Percentiles rank a stretch among this genome's conserved stretches.
phyloP scores from a whole-genome alignment of 2,329 filamentous ascomycete species.

The Thermomyces lanuginosus region DNA sequence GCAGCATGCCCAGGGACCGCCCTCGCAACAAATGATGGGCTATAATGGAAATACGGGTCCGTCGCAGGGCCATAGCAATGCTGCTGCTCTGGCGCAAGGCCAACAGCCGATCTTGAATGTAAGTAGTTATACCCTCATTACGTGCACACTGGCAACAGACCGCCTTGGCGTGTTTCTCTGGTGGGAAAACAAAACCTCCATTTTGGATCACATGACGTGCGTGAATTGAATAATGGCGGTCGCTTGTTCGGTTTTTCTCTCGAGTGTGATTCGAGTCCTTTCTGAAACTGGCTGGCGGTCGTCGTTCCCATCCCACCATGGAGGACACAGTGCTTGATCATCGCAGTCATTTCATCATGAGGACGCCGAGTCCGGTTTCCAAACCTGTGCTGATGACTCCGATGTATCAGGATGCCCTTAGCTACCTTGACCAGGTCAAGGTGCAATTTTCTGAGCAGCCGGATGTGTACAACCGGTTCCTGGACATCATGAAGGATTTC shows the following conservation, averaged over 20 bases:
- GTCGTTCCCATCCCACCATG: too few relatives aligned
- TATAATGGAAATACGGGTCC: slow-evolving; percentile 21
- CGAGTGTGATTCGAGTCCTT: too few relatives aligned
- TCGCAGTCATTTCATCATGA: too few relatives aligned
- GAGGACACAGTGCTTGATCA: too few relatives aligned
- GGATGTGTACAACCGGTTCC: slow-evolving; percentile 89
- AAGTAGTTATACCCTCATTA: slow-evolving; percentile 17
- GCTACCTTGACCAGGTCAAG: slow-evolving; percentile 95
- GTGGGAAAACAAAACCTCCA: not conserved
- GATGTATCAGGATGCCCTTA: slow-evolving; percentile 62
- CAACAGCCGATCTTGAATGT: slow-evolving; percentile 68
- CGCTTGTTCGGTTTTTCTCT: too few relatives aligned
- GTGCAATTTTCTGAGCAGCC: slow-evolving; percentile 94
- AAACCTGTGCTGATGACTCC: too few relatives aligned
- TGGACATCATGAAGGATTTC: slow-evolving; percentile 99
- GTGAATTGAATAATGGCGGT: too few relatives aligned
- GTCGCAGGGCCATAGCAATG: slow-evolving; percentile 31
- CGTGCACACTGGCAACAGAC: not conserved
- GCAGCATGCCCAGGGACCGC: slow-evolving; percentile 44
- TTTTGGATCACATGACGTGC: too few relatives aligned
- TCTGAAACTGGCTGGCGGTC: too few relatives aligned
- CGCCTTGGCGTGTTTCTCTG: not conserved
- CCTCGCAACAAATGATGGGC: slow-evolving; percentile 37
- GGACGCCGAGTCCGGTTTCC: too few relatives aligned
- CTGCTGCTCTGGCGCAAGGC: slow-evolving; percentile 51